These are phyloP conservation scores for Ceratopteris richardii DNA, from an alignment of 75 land plant species.

Conservation along the genomic window DNA sequence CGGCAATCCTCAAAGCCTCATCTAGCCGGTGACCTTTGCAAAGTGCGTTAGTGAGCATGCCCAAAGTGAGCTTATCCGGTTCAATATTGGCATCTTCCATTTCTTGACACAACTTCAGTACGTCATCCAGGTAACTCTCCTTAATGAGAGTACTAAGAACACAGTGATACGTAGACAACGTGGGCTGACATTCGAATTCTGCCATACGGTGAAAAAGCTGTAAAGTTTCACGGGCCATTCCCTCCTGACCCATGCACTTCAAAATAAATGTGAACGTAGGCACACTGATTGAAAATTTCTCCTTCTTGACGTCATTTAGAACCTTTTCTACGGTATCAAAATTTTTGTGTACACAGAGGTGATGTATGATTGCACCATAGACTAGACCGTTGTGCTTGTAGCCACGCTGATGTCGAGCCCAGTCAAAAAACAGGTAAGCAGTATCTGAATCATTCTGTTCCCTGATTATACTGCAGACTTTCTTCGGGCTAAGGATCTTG, in stretches of 20 bases:
- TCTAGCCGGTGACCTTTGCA: background rate
- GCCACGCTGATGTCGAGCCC: background rate
- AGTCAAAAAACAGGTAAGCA: no score
- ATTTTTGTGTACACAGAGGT: background rate
- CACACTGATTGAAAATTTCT: background rate
- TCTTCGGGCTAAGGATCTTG: no score
- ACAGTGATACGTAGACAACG: constrained; percentile 16
- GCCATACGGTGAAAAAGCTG: constrained; percentile 19
- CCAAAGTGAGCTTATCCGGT: constrained; percentile 18
- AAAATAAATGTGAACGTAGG: background rate
- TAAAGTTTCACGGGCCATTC: constrained; percentile 17
- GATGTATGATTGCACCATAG: constrained; percentile 2
- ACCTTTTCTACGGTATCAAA: background rate
- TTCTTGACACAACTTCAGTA: constrained; percentile 10
- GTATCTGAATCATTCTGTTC: no score
- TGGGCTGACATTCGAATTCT: constrained; percentile 13
- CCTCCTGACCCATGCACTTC: background rate
- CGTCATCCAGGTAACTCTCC: constrained; percentile 17
- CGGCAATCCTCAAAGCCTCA: background rate
- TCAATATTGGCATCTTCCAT: constrained; percentile 13
- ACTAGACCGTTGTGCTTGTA: constrained; percentile 2
- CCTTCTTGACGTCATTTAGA: background rate
- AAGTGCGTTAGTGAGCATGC: constrained; percentile 2
- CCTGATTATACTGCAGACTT: no score
- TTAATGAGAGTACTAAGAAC: constrained; percentile 17